Conservation (phyloP, 305 asterid species). For the Rubia peregrina region DNA sequence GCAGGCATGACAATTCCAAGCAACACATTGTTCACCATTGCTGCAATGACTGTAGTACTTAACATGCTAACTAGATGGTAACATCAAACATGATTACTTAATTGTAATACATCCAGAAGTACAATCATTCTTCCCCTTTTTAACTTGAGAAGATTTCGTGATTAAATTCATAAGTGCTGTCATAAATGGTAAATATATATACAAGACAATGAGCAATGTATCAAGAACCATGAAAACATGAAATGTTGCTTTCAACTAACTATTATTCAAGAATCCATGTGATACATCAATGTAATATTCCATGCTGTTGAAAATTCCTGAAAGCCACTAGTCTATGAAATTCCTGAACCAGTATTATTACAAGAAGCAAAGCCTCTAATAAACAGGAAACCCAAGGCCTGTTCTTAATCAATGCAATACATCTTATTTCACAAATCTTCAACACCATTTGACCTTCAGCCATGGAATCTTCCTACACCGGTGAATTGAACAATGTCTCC, state of each 20-base stretch:
- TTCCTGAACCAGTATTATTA: not conserved
- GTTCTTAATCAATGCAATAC: not conserved
- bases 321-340: not conserved
- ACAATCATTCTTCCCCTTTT: not conserved
- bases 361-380: not conserved
- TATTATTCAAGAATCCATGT: not conserved
- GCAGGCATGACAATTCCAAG: conserved; percentile 24
- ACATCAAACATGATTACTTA: not conserved
- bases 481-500: not conserved
- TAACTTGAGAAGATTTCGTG: not conserved
- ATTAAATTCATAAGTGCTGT: not conserved
- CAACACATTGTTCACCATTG: conserved; percentile 20
- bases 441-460: not conserved
- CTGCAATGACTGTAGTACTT: conserved; percentile 31
- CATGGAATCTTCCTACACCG: not conserved
- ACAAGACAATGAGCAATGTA: not conserved
- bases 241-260: not conserved
- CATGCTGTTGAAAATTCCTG: not conserved
- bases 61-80: conserved; percentile 3
- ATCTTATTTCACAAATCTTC: not conserved
- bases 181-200: too few species aligned
- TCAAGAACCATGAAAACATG: not conserved
- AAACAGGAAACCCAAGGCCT: not conserved
- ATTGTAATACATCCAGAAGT: not conserved
- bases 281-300: not conserved